Evolutionary conservation across 73 alveolate species (phyloP), one percentile per base, ranked within the genome.

Genomic region (Uronychia setigera): DNA sequence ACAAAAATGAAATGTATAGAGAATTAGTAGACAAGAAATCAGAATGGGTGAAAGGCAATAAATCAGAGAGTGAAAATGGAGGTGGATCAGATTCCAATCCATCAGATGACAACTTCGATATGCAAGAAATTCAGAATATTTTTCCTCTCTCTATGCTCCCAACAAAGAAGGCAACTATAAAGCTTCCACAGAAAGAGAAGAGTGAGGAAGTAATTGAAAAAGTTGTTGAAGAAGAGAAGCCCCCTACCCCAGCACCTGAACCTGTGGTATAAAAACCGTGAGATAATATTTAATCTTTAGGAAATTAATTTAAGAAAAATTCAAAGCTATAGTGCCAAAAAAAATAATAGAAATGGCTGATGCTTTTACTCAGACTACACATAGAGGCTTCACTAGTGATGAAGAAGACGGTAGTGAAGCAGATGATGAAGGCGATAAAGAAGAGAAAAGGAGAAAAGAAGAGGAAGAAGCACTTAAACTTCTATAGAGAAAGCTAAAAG

Each of bases 51-150:
- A 46, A 46, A 46, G 5, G 19, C 19, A 19, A 46, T 5, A 19
- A 46, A 19, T 5, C 5, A 46, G 67, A 46, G n/a, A 46, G 67
- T 19, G 67, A 46, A 19, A 19, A 19, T 5, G 67, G 19, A 46
- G 67, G 67, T 11, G 87, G 87, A 26, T 34, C 84, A 31, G 87
- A 80, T 14, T 11, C 32, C 14, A 79, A 80, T 30, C 87, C 87
- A 46, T 80, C 87, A 1, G 87, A 80, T 31, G 87, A 80, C 46
- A 80, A 80, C 78, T 78, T 77, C n/a, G 84, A 11, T 57, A 13
- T 19, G 13, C 26, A 77, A 28, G 77, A 77, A 11, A 26, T 77
- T 19, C 67, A 46, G 67, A 46, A 46, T 11, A 46, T n/a, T n/a
- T n/a, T n/a, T n/a, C n/a, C n/a, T n/a, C n/a, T n/a, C n/a, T n/a